phyloP scores from a whole-genome alignment of 164 flowering plant genomes.

The Vitis riparia region DNA sequence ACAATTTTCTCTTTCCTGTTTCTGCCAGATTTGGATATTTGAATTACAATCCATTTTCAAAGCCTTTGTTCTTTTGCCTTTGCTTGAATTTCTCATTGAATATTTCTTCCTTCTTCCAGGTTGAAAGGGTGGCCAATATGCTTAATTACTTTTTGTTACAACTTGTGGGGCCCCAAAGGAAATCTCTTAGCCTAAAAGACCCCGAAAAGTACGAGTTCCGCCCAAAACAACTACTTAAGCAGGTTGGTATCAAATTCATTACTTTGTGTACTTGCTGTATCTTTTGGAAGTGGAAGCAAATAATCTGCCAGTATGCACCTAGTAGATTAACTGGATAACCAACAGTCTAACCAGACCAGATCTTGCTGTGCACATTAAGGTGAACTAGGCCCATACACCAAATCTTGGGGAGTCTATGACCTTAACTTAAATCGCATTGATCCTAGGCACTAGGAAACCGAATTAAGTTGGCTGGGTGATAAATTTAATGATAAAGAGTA shows the following conservation, averaged over 20 bases:
- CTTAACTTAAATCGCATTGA: not conserved
- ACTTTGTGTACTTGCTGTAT: too few species aligned
- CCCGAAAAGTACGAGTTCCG: slow-evolving; percentile 97
- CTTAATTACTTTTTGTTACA: slow-evolving; percentile 92
- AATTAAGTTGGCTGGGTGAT: not conserved
- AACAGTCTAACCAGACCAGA: not conserved
- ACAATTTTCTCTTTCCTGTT: not conserved
- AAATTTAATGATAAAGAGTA: not conserved
- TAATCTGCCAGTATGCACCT: not conserved
- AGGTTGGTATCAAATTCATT: slow-evolving; percentile 43
- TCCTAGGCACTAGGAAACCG: not conserved
- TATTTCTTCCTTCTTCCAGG: slow-evolving; percentile 43
- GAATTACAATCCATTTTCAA: not conserved
- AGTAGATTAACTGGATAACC: not conserved
- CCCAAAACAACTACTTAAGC: slow-evolving; percentile 85
- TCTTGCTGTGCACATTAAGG: not conserved
- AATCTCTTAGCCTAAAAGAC: slow-evolving; percentile 81
- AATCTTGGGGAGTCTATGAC: not conserved
- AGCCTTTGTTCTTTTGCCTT: not conserved
- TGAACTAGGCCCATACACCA: not conserved
- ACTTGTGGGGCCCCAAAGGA: slow-evolving; percentile 96
- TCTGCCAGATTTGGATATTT: not conserved
- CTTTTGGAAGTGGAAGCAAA: not conserved
- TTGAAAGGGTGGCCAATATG: slow-evolving; percentile 98
- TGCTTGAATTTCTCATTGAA: not conserved